Conservation (phyloP, 192 early-diverging fungal genomes). For the Jimgerdemannia flammicorona region DNA sequence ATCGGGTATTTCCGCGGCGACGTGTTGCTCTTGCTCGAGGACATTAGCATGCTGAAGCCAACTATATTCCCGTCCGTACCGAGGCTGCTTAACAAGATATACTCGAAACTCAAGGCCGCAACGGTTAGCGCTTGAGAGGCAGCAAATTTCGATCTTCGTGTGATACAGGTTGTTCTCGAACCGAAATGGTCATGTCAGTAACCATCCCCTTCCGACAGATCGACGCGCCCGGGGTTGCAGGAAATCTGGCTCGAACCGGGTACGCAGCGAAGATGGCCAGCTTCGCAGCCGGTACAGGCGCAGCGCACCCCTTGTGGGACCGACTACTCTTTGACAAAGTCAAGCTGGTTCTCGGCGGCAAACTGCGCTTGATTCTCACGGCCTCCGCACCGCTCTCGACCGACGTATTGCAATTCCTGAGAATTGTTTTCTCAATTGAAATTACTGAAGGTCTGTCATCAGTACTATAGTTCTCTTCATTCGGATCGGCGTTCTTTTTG, state of each 20-base stretch:
- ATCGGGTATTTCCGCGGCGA: constrained; percentile 64
- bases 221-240: constrained; percentile 54
- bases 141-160: background rate
- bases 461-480: constrained; percentile 21
- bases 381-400: constrained; percentile 71
- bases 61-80: constrained; percentile 89
- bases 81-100: constrained; percentile 86
- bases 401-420: constrained; percentile 64
- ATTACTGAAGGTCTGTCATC: constrained; percentile 41
- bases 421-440: constrained; percentile 60
- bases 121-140: constrained; percentile 13
- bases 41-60: constrained; percentile 73
- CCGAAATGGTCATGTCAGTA: background rate
- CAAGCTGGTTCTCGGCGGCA: constrained; percentile 75
- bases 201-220: constrained; percentile 13
- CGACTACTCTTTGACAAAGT: constrained; percentile 83
- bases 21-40: constrained; percentile 73
- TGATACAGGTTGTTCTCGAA: background rate
- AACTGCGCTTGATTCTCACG: constrained; percentile 56
- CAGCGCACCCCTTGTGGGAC: constrained; percentile 82
- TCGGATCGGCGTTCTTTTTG: background rate
- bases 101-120: constrained; percentile 48
- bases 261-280: constrained; percentile 61
- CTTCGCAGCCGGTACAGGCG: constrained; percentile 48
- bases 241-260: constrained; percentile 52